Conservation (phyloP, 2,329 filamentous ascomycete genomes). For the Colletotrichum destructivum region DNA sequence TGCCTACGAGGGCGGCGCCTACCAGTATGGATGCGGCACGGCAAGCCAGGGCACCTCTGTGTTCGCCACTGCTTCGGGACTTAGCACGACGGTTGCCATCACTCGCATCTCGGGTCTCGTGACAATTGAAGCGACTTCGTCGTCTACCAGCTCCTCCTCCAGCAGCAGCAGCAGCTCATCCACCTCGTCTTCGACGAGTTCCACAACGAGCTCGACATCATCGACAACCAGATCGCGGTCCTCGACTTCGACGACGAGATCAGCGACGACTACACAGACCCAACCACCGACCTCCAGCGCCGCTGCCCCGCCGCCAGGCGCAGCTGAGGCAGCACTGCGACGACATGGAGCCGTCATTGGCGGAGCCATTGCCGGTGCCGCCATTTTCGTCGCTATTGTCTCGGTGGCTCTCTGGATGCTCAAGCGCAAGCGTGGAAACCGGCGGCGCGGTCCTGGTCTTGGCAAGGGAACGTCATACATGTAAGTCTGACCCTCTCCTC, state of each 20-base stretch:
- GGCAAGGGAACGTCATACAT: constrained; percentile 57
- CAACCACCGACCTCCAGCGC: constrained; percentile 42
- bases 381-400: constrained; percentile 59
- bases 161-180: constrained; percentile 29
- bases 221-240: constrained; percentile 30
- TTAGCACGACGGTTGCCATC: constrained; percentile 54
- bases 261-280: constrained; percentile 38
- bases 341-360: constrained; percentile 66
- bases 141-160: constrained; percentile 24
- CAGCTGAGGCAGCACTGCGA: constrained; percentile 50
- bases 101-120: constrained; percentile 56
- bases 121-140: constrained; percentile 52
- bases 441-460: constrained; percentile 59
- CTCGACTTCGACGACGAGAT: constrained; percentile 22
- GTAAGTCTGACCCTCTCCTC: constrained; percentile 51
- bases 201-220: constrained; percentile 12
- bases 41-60: constrained; percentile 66
- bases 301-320: constrained; percentile 44
- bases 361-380: constrained; percentile 67
- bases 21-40: constrained; percentile 71
- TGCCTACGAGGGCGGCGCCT: constrained; percentile 68
- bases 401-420: constrained; percentile 61
- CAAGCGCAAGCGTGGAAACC: constrained; percentile 60
- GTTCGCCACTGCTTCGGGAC: constrained; percentile 61
- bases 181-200: constrained; percentile 29